Conservation (phyloP, 176 grass and related monocot genomes). For the Hsuehochloa calcarea region DNA sequence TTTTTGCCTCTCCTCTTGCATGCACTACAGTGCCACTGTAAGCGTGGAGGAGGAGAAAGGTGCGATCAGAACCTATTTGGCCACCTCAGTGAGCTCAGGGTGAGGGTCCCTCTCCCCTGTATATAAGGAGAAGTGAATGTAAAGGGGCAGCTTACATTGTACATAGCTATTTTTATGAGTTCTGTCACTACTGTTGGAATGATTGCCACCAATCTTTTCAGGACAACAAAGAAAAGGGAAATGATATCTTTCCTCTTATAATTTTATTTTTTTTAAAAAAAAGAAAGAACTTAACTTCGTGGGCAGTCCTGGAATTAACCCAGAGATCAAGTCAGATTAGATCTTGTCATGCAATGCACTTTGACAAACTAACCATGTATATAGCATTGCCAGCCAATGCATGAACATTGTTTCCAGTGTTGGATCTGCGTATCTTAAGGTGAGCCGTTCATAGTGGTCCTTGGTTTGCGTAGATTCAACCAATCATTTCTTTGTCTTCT, state of each 20-base stretch:
- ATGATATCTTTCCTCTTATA: background rate
- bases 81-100: conserved; percentile 28
- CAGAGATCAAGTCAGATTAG: conserved; percentile 31
- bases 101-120: conserved; percentile 40
- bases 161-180: conserved; percentile 39
- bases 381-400: conserved; percentile 32
- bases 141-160: conserved; percentile 47
- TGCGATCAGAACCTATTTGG: conserved; percentile 31
- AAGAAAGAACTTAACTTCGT: background rate
- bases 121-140: conserved; percentile 57
- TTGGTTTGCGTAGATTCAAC: conserved; percentile 41
- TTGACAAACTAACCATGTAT: conserved; percentile 34
- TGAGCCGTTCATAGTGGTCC: conserved; percentile 32
- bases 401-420: conserved; percentile 63
- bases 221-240: background rate
- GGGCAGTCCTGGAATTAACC: conserved; percentile 19
- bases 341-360: conserved; percentile 42
- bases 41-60: conserved; percentile 38
- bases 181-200: conserved; percentile 32
- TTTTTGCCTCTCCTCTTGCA: conserved; percentile 45
- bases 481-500: conserved; percentile 41
- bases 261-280: background rate
- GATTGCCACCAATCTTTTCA: conserved; percentile 43
- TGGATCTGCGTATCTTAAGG: conserved; percentile 47
- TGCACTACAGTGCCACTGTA: conserved; percentile 44